Evolutionary conservation across 495 filamentous ascomycete genomes (phyloP), one percentile per base, ranked within the genome.

Genomic region (Neurospora sp.): DNA sequence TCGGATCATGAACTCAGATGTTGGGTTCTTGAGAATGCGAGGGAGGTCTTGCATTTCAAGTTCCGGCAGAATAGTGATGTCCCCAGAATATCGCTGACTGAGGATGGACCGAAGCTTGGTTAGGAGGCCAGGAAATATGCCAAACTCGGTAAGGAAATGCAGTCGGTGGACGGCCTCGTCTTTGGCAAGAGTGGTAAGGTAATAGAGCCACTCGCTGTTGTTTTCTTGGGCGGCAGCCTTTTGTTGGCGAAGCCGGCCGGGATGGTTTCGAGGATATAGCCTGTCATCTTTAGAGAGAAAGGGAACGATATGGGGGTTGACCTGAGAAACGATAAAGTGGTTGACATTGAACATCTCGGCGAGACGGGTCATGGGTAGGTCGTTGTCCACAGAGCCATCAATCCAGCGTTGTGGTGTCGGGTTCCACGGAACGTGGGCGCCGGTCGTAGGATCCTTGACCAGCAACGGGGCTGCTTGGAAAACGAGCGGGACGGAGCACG

Each of bases 261-360:
- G 81, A n/a, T 78, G 79, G 39, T 81, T 76, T 42, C 80, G 78
- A 14, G 81, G 78, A 39, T 82, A 83, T 0, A 86, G 82, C 12
- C 87, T 86, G 72, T 92, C 90, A 73, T 94, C 91, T 76, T 90
- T 92, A 31, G 87, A 82, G 20, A 97, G 84, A 75, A 98, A 97
- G 8, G 94, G 94, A 0, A 96, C 90, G 39, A 98, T 92, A 76
- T 98, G 95, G 1, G 95, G 95, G 77, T 97, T 98, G 66, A 96
- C 93, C 78, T 98, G 95, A 0, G 94, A 97, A 39, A 97, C 95
- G 78, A 98, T 97, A 79, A 97, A 97, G 78, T 97, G 94, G 78
- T 97, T 98, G 82, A 97, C 94, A 78, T 97, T 97, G 83, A 97
- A 97, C 92, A 97, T 95, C 76, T 97, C 94, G 0, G 94, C 91